These are phyloP conservation scores for Xylariaceae sp. DNA, from an alignment of 2,329 filamentous ascomycete genomes.

Conservation along the genomic window DNA sequence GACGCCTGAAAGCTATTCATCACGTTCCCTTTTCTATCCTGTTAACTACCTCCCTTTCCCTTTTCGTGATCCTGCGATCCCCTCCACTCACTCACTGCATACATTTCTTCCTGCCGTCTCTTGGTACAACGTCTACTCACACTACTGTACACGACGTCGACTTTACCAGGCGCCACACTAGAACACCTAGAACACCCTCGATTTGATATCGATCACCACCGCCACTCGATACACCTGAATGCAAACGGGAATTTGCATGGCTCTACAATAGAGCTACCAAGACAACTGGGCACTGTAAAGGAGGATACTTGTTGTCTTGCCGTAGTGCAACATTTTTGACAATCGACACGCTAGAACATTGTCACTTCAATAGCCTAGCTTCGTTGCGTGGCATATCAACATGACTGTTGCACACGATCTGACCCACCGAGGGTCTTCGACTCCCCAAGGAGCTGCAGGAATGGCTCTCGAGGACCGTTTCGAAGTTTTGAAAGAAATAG, in stretches of 20 bases:
- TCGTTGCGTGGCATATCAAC: conserved; percentile 29
- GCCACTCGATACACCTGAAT: conserved; percentile 28
- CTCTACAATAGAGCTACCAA: conserved; percentile 35
- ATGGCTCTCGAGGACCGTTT: conserved; percentile 86
- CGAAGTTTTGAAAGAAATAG: conserved; percentile 95
- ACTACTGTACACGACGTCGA: conserved; percentile 2
- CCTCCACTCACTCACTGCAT: conserved; percentile 8
- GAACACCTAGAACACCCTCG: conserved; percentile 15
- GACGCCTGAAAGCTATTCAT: conserved; percentile 17
- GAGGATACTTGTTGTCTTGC: conserved; percentile 11
- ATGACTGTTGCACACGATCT: conserved; percentile 78
- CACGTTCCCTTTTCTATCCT: conserved; percentile 15
- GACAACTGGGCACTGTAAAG: conserved; percentile 19
- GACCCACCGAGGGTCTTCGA: conserved; percentile 62
- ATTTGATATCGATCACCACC: conserved; percentile 6
- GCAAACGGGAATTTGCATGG: conserved; percentile 29
- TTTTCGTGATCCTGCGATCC: conserved; percentile 4
- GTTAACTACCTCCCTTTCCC: conserved; percentile 15
- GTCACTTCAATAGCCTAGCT: conserved; percentile 6
- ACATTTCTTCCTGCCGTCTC: conserved; percentile 5
- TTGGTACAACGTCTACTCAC: conserved; percentile 2
- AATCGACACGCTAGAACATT: conserved; percentile 2
- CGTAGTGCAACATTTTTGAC: conserved; percentile 17
- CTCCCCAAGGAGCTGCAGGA: conserved; percentile 40
- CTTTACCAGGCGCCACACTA: conserved; percentile 1